Percentiles rank a stretch among this genome's conserved stretches.
Evolutionary conservation across 306 rosid genomes (phyloP).

Genomic region (Rubus parviflorus): DNA sequence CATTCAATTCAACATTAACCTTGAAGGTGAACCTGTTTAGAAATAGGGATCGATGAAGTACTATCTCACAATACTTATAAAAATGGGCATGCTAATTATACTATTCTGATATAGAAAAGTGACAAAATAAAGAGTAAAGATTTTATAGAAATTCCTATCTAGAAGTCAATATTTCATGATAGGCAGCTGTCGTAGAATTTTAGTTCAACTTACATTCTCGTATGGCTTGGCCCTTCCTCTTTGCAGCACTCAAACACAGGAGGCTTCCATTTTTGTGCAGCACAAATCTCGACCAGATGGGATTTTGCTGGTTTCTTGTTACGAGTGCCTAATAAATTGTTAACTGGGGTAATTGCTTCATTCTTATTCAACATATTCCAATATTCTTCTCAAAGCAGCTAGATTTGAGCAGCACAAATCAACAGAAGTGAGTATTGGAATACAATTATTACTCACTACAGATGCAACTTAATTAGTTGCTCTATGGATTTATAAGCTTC

Average conservation of each 20-base stretch:
- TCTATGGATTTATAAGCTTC: not conserved
- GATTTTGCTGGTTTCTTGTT: constrained; percentile 46
- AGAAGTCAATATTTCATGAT: too few relatives aligned
- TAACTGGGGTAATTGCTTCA: not conserved
- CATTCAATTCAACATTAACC: constrained; percentile 45
- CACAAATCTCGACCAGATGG: constrained; percentile 51
- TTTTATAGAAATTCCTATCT: too few relatives aligned
- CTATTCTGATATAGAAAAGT: too few relatives aligned
- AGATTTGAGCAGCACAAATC: not conserved
- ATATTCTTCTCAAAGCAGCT: not conserved
- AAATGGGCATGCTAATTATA: not conserved
- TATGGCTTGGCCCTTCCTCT: constrained; percentile 69
- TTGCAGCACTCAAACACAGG: constrained; percentile 66
- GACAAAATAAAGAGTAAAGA: not conserved
- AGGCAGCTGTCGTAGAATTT: not conserved
- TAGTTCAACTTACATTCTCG: constrained; percentile 42
- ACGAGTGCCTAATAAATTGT: constrained; percentile 23
- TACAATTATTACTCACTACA: not conserved
- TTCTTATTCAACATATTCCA: not conserved
- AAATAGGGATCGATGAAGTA: not conserved
- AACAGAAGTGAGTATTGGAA: not conserved
- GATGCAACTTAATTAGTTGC: not conserved
- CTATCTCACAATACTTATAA: not conserved
- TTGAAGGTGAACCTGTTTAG: constrained; percentile 62
- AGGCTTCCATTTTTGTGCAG: constrained; percentile 56